A percentile compares a stretch with the other conserved stretches of the same genome.
Evolutionary conservation across 2,329 filamentous ascomycete genomes (phyloP).

Genomic region (Albophoma yamanashiensis): DNA sequence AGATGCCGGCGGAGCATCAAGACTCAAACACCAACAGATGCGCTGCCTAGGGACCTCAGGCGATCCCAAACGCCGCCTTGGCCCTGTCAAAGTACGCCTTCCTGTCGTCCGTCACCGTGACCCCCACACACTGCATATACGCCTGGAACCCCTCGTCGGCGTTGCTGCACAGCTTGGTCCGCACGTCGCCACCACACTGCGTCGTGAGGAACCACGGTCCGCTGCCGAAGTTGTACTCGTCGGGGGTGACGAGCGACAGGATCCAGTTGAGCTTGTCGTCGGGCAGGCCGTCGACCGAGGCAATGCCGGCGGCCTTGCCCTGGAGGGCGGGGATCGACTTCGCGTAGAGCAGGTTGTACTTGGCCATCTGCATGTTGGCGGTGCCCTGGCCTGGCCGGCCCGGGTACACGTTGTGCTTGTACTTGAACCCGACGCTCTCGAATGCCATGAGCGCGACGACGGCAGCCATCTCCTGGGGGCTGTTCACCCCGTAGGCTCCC

Average conservation of each 20-base stretch:
- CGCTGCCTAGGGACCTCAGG: background rate
- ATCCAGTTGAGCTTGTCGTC: conserved; percentile 26
- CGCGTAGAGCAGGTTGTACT: conserved; percentile 38
- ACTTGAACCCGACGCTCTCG: conserved; percentile 60
- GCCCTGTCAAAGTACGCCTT: conserved; percentile 31
- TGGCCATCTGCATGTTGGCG: conserved; percentile 39
- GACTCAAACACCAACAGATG: background rate
- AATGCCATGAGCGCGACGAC: conserved; percentile 60
- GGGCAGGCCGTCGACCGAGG: conserved; percentile 13
- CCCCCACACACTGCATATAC: conserved; percentile 39
- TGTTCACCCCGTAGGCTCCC: conserved; percentile 41
- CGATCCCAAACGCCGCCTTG: conserved; percentile 34
- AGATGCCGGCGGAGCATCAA: background rate
- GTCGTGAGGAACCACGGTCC: conserved; percentile 40
- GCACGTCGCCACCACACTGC: conserved; percentile 27
- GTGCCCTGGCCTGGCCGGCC: conserved; percentile 62
- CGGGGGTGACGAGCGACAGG: conserved; percentile 31
- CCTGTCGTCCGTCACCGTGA: conserved; percentile 19
- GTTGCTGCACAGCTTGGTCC: conserved; percentile 20
- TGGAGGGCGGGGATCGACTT: conserved; percentile 26
- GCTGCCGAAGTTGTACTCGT: conserved; percentile 43
- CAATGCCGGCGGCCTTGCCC: conserved; percentile 18
- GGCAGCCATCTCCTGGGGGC: conserved; percentile 53
- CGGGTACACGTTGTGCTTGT: conserved; percentile 52
- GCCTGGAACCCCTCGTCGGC: conserved; percentile 28